These are phyloP conservation scores for Corrigiola litoralis DNA, from an alignment of 179 eudicot genomes.

Conservation along the genomic window DNA sequence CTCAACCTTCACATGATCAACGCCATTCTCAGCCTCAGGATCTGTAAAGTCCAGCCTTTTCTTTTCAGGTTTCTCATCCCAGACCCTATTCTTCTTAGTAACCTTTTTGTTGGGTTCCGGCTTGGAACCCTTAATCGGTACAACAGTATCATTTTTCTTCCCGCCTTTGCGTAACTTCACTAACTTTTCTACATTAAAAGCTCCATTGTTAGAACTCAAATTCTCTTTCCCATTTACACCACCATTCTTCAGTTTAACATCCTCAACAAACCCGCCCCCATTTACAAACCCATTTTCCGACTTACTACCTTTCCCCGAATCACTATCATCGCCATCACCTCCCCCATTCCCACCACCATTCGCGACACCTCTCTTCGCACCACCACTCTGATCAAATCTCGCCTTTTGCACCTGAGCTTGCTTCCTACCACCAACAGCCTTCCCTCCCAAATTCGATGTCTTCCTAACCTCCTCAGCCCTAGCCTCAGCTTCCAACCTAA, in stretches of 20 bases:
- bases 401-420: conserved; percentile 52
- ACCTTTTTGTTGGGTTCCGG: conserved; percentile 65
- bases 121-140: conserved; percentile 54
- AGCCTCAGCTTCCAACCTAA: conserved; percentile 87
- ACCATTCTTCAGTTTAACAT: conserved; percentile 20
- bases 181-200: conserved; percentile 90
- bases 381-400: conserved; percentile 54
- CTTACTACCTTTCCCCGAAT: conserved; percentile 30
- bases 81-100: conserved; percentile 81
- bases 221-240: conserved; percentile 64
- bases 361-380: conserved; percentile 54
- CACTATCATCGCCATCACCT: conserved; percentile 55
- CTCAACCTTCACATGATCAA: conserved; percentile 44
- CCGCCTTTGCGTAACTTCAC: conserved; percentile 69
- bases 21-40: conserved; percentile 62
- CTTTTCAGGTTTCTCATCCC: conserved; percentile 71
- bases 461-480: conserved; percentile 88
- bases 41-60: conserved; percentile 84
- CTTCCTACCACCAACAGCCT: conserved; percentile 42
- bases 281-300: conserved; percentile 53
- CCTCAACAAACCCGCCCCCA: conserved; percentile 31
- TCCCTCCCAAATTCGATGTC: conserved; percentile 50
- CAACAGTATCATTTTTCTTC: conserved; percentile 65
- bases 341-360: conserved; percentile 41
- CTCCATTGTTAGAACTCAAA: conserved; percentile 49